Evolutionary conservation across 1,284 basidiomycete genomes (phyloP), one percentile per base, ranked within the genome.

Genomic region (Cerioporus squamosus): DNA sequence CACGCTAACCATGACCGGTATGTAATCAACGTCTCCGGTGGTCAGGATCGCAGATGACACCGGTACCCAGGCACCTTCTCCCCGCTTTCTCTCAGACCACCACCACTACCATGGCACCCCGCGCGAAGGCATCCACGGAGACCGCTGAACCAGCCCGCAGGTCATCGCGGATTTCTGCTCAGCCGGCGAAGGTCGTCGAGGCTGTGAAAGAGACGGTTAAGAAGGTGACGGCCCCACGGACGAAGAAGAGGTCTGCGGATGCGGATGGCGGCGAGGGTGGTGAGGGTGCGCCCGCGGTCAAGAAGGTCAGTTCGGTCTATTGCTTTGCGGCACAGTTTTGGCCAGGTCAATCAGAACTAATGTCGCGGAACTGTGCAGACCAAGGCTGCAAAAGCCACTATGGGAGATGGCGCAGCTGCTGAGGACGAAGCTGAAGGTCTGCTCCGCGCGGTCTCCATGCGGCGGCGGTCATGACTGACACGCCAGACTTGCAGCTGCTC

Each of bases 151-250:
- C 67, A 12, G 60, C 68, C n/a, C 64, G 70, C 53, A 55, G 69
- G 47, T 72, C 70, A 17, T 59, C 71, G 20, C 64, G 71, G n/a
- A 67, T 71, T 44, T 70, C 71, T 42, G 62, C 70, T 12, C 71
- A 72, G 60, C 71, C 71, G 10, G 71, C 72, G 61, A 36, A 36
- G 33, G 33, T 15, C 33, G 58, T 56, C 4, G 69, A 71, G 54
- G 51, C 52, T 20, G 60, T 51, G 20, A 57, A 60, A 51, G 61
- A 65, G 52, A 33, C 55, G 1, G 53, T 57, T 18, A 68, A 67
- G 55, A 66, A 67, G 44, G 61, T 63, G 31, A 62, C 62, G 31
- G 63, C 62, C 10, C 54, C 62, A 38, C 61, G 62, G 57, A 43
- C 57, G 57, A 73, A 72, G 63, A 69, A 67, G 60, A 59, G 57